Base-by-base conservation (phyloP, 2,329 filamentous ascomycete genomes). In the Biscogniauxia sp. region DNA sequence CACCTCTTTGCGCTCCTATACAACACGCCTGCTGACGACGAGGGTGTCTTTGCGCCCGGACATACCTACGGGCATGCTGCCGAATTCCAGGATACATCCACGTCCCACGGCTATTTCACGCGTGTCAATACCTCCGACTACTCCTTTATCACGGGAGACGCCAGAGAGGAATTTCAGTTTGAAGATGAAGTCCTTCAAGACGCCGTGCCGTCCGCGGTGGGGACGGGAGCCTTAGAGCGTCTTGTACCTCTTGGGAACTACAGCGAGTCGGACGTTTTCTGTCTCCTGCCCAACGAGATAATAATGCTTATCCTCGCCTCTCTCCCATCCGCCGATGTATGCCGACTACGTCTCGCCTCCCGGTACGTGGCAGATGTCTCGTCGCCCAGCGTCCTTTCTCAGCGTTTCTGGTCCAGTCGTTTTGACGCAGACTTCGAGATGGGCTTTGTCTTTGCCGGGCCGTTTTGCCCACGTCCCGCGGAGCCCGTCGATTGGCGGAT, bases 401-500 rank as follows among this genome's bases (percentile, higher is more conserved):
- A 66, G 53, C 37, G 53, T 1, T 69, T 70, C 56, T 69, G 68
- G 66, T 56, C 61, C 3, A 68, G 63, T 26, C 64, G 68, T n/a
- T 70, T 69, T 53, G 51, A 51, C 4, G 19, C 25, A 1, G 60
- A 62, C 9, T 55, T 54, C 37, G 66, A 69, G 55, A 66, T 69
- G 62, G 65, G 54, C 0, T 70, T 69, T 26, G 65, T 63, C 9
- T 69, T 69, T 51, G 65, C 65, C 37, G 60, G 59, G 5, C 41
- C 61, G 20, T 59, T 52, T 5, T 53, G 54, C 41, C 56, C 50
- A 20, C 51, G 57, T 3, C 64, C 66, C 19, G 17, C 56, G 25
- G 57, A 58, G 19, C 62, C 61, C 11, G 53, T 59, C 13, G 56
- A 68, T 23, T 69, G 66, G 68, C 65, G 66, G 19, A 37, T 57